Evolutionary conservation across 768 basidiomycete genomes (phyloP).

Genomic region (Calocera viscosa): DNA sequence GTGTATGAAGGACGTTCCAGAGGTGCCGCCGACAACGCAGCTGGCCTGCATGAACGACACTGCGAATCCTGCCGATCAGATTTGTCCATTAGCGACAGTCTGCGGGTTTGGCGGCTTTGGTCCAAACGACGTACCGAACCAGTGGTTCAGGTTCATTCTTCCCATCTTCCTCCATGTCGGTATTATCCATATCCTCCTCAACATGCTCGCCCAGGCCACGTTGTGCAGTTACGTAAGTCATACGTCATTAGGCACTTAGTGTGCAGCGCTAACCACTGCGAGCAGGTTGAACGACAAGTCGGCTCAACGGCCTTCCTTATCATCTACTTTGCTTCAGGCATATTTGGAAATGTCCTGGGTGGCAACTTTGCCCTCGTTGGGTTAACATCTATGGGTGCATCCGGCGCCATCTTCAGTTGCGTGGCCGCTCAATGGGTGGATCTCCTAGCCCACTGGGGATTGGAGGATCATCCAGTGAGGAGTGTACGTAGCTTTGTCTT

Average conservation of each 20-base stretch:
- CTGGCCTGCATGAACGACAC: conserved; percentile 75
- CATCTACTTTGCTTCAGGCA: conserved; percentile 80
- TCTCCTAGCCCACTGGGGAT: conserved; percentile 82
- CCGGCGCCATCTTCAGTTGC: conserved; percentile 84
- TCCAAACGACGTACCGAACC: conserved; percentile 34
- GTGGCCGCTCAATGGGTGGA: conserved; percentile 74
- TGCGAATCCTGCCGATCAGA: conserved; percentile 53
- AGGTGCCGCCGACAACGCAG: conserved; percentile 40
- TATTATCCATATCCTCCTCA: conserved; percentile 81
- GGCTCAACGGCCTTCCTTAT: conserved; percentile 74
- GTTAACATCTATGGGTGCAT: conserved; percentile 78
- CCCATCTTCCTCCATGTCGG: conserved; percentile 91
- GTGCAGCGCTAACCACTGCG: conserved; percentile 1
- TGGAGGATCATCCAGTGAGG: conserved; percentile 66
- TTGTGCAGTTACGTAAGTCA: conserved; percentile 57
- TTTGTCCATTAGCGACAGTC: conserved; percentile 67
- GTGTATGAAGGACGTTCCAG: conserved; percentile 67
- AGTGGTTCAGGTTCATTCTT: conserved; percentile 64
- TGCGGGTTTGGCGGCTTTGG: conserved; percentile 79
- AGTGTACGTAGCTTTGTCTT: conserved; percentile 38
- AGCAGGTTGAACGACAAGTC: conserved; percentile 83
- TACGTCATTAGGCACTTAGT: background rate
- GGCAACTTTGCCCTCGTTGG: conserved; percentile 89
- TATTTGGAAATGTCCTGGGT: conserved; percentile 83
- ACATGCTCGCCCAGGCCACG: conserved; percentile 76